These are phyloP conservation scores for Pseudogymnoascus sp. DNA, from an alignment of 2,329 filamentous ascomycete genomes.

Conservation along the genomic window DNA sequence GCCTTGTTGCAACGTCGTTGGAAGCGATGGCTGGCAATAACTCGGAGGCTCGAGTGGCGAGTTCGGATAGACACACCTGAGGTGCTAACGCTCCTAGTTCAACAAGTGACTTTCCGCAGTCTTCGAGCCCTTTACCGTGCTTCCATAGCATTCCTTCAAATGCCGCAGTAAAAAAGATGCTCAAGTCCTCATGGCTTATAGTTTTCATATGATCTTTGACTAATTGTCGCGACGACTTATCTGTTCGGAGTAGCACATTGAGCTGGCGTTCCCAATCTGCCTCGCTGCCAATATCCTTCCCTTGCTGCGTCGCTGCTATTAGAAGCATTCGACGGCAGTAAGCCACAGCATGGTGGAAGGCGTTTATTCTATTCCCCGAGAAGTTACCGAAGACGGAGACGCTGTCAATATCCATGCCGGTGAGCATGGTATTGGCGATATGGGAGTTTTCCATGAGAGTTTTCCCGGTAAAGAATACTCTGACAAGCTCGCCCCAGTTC, in stretches of 20 bases:
- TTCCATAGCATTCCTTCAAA: slow-evolving; percentile 48
- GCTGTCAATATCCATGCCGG: slow-evolving; percentile 36
- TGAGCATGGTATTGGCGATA: slow-evolving; percentile 26
- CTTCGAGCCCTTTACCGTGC: slow-evolving; percentile 33
- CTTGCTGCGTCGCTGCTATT: slow-evolving; percentile 39
- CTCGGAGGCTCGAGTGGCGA: slow-evolving; percentile 43
- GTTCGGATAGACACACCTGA: slow-evolving; percentile 41
- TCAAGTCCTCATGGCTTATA: slow-evolving; percentile 34
- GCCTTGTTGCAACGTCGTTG: slow-evolving; percentile 63
- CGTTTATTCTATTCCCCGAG: slow-evolving; percentile 38
- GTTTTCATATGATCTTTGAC: slow-evolving; percentile 48
- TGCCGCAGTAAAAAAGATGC: slow-evolving; percentile 45
- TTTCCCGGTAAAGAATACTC: slow-evolving; percentile 40
- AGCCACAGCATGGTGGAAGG: slow-evolving; percentile 61
- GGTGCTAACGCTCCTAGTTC: slow-evolving; percentile 47
- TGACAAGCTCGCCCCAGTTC: slow-evolving; percentile 45
- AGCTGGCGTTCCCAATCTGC: slow-evolving; percentile 80
- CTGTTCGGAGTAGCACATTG: slow-evolving; percentile 63
- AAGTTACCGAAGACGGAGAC: slow-evolving; percentile 33
- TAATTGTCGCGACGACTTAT: slow-evolving; percentile 54
- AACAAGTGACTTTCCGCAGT: slow-evolving; percentile 46
- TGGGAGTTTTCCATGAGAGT: slow-evolving; percentile 27
- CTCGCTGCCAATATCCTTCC: slow-evolving; percentile 43
- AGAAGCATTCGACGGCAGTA: slow-evolving; percentile 60
- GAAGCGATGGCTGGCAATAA: slow-evolving; percentile 58